Base-by-base conservation (phyloP, 139 green algal genomes). In the Micromonas commoda region DNA sequence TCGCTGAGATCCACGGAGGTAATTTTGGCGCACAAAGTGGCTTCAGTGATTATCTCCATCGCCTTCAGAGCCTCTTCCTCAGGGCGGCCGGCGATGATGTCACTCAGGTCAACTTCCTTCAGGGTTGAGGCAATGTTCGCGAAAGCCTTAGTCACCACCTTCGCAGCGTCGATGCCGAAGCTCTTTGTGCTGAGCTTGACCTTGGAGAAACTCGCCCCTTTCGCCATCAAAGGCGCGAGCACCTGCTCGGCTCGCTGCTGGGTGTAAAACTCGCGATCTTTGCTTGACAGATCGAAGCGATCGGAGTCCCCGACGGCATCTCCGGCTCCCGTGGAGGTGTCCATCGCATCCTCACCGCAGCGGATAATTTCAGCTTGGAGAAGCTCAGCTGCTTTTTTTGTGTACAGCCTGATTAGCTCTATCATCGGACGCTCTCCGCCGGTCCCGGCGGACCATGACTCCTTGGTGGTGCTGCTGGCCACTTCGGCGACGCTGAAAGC, bases 131-230 rank as follows among this genome's bases (percentile, higher is more conserved):
- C n/a, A 24, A 67, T 38, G 69, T 73, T 72, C 20, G 9, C 35
- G 32, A 79, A 82, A 26, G 69, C 78, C 57, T 51, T n/a, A 2
- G 45, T 63, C 5, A 61, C 69, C 16, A 82, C 78, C 52, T 65
- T 69, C 21, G 78, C 78, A 32, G 78, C 70, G 21, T 78, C 78
- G 16, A 79, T 72, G 0, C 69, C 78, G 71, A 73, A 82, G 51
- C 78, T 78, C 71, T 82, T 82, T 0, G 68, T 82, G 24, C 71
- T 73, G 26, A 82, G 71, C 34, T 61, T 72, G 24, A 82, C 68
- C 24, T 63, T 63, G 5, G 37, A 37, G 68, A 64, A 75, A 35
- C n/a, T 35, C 37, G 68, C 68, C 5, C 38, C 38, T 26, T 60
- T 60, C 31, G 21, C 23, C 19, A 75, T 38, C 4, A 75, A 26